Conservation (phyloP, 2,329 filamentous ascomycete genomes). For the Sordariomycetes sp. region DNA sequence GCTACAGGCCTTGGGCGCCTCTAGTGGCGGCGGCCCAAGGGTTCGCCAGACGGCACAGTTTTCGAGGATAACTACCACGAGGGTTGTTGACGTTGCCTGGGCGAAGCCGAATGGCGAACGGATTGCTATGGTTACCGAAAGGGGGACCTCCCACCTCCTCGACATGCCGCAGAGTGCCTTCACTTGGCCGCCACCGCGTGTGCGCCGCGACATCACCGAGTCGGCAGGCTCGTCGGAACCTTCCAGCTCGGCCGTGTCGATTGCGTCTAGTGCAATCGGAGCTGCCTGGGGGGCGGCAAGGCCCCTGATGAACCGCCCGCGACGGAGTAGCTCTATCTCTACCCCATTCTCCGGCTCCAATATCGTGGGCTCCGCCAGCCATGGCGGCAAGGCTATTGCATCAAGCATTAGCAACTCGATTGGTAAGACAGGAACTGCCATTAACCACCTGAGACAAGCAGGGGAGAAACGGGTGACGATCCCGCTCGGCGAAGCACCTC, state of each 20-base stretch:
- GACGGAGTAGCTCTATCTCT: constrained; percentile 34
- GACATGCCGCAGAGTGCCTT: constrained; percentile 76
- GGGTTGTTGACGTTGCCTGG: constrained; percentile 87
- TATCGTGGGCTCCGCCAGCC: constrained; percentile 45
- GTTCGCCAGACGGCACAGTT: constrained; percentile 84
- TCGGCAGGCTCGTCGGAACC: constrained; percentile 34
- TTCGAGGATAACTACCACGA: constrained; percentile 81
- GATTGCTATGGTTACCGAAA: constrained; percentile 81
- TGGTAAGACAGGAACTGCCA: constrained; percentile 59
- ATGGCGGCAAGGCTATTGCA: constrained; percentile 61
- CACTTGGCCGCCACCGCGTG: constrained; percentile 71
- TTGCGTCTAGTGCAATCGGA: constrained; percentile 60
- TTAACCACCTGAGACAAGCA: constrained; percentile 62
- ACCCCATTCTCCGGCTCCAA: constrained; percentile 5
- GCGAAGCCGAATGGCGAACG: constrained; percentile 70
- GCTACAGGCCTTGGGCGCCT: constrained; percentile 35
- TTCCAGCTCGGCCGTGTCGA: constrained; percentile 47
- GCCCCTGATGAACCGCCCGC: constrained; percentile 44
- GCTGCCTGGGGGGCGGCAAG: constrained; percentile 61
- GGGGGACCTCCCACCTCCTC: constrained; percentile 89
- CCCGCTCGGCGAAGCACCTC: constrained; percentile 41
- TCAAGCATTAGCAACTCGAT: constrained; percentile 66
- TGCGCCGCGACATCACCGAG: constrained; percentile 32
- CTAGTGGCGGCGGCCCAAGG: constrained; percentile 34
- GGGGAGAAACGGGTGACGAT: constrained; percentile 66